Conservation (phyloP, 192 early-diverging fungal species). For the Coemansia aciculifera region DNA sequence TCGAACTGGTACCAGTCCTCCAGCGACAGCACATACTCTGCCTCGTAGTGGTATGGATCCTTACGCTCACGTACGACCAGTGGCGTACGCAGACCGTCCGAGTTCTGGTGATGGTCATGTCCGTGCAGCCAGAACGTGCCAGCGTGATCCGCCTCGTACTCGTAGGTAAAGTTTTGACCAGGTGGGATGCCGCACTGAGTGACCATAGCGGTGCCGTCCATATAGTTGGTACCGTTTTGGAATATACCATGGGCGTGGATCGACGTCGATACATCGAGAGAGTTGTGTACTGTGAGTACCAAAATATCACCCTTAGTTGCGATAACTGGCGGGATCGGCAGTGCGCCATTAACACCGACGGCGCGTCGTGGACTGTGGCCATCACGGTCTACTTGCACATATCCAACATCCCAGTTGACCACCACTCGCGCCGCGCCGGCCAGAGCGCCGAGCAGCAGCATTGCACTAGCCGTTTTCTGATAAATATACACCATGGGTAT, state of each 20-base stretch:
- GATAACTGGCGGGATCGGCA: conserved; percentile 47
- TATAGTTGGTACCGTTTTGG: conserved; percentile 64
- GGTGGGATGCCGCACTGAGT: conserved; percentile 73
- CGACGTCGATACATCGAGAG: conserved; percentile 56
- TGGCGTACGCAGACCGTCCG: conserved; percentile 72
- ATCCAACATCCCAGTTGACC: conserved; percentile 63
- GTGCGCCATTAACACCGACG: conserved; percentile 61
- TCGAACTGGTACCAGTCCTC: conserved; percentile 65
- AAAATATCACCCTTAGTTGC: conserved; percentile 24
- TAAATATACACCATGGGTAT: not conserved
- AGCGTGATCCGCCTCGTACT: conserved; percentile 42
- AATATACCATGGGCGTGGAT: conserved; percentile 76
- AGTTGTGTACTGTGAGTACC: conserved; percentile 36
- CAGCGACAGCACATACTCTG: conserved; percentile 60
- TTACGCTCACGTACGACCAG: conserved; percentile 61
- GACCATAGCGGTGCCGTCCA: conserved; percentile 66
- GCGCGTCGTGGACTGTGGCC: conserved; percentile 59
- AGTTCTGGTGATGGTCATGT: conserved; percentile 67
- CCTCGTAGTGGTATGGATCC: conserved; percentile 61
- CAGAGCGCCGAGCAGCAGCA: not conserved
- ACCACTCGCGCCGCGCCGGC: not conserved
- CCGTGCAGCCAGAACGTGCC: conserved; percentile 84
- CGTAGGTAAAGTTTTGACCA: conserved; percentile 62
- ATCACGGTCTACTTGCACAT: conserved; percentile 61
- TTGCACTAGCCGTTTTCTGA: not conserved